Evolutionary conservation across 768 basidiomycete genomes (phyloP).

Genomic region (Lentinula aciculospora): DNA sequence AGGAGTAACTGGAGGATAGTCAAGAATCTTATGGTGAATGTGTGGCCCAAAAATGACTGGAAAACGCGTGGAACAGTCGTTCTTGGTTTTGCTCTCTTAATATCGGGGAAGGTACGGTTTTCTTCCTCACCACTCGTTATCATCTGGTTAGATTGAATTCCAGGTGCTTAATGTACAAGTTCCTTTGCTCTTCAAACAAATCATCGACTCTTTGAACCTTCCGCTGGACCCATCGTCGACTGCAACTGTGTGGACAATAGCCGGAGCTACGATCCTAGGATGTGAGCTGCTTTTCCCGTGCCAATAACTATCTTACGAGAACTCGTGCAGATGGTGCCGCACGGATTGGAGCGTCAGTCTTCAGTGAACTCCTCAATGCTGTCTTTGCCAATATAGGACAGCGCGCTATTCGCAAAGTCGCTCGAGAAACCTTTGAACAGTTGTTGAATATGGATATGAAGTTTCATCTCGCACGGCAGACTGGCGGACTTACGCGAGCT

Average conservation of each 20-base stretch:
- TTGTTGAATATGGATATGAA: conserved; percentile 84
- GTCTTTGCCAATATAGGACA: conserved; percentile 97
- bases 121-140: background rate
- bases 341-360: conserved; percentile 83
- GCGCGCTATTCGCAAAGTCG: conserved; percentile 89
- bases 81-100: conserved; percentile 72
- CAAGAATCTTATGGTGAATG: conserved; percentile 74
- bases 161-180: conserved; percentile 96
- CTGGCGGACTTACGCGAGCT: conserved; percentile 91
- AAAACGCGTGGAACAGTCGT: conserved; percentile 77
- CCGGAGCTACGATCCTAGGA: conserved; percentile 84
- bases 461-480: conserved; percentile 91
- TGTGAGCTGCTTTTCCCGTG: conserved; percentile 54
- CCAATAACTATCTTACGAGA: background rate
- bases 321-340: conserved; percentile 74
- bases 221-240: conserved; percentile 57
- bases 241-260: conserved; percentile 81
- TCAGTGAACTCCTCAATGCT: conserved; percentile 89
- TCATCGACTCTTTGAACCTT: conserved; percentile 88
- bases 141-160: background rate
- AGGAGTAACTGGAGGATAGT: conserved; percentile 85
- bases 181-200: conserved; percentile 89
- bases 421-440: conserved; percentile 93
- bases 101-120: conserved; percentile 74
- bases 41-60: conserved; percentile 90